These are phyloP conservation scores for Zymoseptoria pseudotritici DNA, from an alignment of 2,329 filamentous ascomycete species.

Conservation along the genomic window DNA sequence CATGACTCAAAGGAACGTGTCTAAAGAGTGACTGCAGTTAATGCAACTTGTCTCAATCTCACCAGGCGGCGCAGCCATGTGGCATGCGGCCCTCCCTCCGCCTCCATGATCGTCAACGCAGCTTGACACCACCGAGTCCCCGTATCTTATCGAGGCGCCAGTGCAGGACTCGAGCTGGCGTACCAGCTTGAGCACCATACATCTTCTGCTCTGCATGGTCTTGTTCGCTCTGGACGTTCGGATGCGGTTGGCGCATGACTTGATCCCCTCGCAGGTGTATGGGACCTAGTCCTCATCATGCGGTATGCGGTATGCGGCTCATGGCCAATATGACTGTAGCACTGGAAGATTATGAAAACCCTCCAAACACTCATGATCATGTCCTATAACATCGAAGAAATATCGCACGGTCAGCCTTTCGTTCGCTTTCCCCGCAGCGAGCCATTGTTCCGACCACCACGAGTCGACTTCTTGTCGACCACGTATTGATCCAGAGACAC, in stretches of 20 bases:
- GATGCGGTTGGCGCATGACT: not conserved
- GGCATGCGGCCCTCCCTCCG: not conserved
- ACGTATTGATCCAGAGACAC: slow-evolving; percentile 25
- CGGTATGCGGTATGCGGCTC: not conserved
- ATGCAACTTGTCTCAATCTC: slow-evolving; percentile 3
- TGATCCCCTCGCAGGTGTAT: not conserved
- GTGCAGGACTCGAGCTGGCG: not conserved
- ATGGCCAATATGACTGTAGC: slow-evolving; percentile 5
- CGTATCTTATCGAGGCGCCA: not conserved
- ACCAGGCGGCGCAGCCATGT: not conserved
- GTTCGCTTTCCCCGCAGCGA: slow-evolving; percentile 7
- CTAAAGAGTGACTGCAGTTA: slow-evolving; percentile 22
- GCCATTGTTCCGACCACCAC: slow-evolving; percentile 10
- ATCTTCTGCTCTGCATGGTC: not conserved
- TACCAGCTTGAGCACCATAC: not conserved
- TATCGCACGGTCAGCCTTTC: slow-evolving; percentile 20
- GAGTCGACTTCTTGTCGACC: slow-evolving; percentile 20
- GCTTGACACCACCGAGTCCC: not conserved
- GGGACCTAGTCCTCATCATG: not conserved
- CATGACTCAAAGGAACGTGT: slow-evolving; percentile 10
- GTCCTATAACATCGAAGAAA: slow-evolving; percentile 22
- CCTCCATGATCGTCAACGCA: not conserved
- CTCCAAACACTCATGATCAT: slow-evolving; percentile 14
- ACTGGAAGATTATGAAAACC: not conserved
- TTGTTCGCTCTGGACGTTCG: not conserved